A percentile compares a stretch with the other conserved stretches of the same genome.
Evolutionary conservation across 495 filamentous ascomycete species (phyloP).

Genomic region (Wilcoxina mikolae): DNA sequence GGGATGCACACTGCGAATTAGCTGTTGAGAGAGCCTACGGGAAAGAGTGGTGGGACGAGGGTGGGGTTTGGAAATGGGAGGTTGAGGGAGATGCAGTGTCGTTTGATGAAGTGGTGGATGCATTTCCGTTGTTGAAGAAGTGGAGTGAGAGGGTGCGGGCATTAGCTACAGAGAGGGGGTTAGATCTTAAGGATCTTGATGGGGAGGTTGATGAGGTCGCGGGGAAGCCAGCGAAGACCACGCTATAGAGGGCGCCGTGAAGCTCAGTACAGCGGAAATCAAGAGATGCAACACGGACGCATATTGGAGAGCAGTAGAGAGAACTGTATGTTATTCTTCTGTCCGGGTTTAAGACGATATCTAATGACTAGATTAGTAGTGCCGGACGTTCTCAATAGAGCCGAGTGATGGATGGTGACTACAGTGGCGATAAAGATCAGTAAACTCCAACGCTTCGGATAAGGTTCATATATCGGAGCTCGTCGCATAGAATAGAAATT

Average conservation of each 20-base stretch:
- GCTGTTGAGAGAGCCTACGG: conserved; percentile 48
- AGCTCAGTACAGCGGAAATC: too few species aligned
- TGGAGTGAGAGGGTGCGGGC: conserved; percentile 33
- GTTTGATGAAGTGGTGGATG: conserved; percentile 40
- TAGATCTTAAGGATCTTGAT: neutral
- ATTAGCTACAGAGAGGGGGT: neutral
- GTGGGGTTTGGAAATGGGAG: conserved; percentile 50
- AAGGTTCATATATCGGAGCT: too few species aligned
- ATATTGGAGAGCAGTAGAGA: too few species aligned
- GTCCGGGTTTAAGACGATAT: too few species aligned
- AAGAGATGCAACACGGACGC: too few species aligned
- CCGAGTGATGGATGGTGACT: too few species aligned
- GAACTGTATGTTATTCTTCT: too few species aligned
- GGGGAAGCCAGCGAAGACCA: neutral
- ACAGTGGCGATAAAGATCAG: too few species aligned
- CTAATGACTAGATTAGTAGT: too few species aligned
- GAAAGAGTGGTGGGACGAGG: conserved; percentile 41
- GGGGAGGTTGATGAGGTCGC: neutral
- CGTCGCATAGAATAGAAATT: too few species aligned
- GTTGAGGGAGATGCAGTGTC: conserved; percentile 32
- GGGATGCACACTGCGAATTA: conserved; percentile 45
- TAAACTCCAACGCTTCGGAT: too few species aligned
- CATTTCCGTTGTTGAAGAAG: conserved; percentile 44
- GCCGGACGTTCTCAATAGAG: too few species aligned
- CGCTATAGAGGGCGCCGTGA: neutral